Evolutionary conservation across 345 rosid genomes (phyloP).

Genomic region (Kernera saxatilis): DNA sequence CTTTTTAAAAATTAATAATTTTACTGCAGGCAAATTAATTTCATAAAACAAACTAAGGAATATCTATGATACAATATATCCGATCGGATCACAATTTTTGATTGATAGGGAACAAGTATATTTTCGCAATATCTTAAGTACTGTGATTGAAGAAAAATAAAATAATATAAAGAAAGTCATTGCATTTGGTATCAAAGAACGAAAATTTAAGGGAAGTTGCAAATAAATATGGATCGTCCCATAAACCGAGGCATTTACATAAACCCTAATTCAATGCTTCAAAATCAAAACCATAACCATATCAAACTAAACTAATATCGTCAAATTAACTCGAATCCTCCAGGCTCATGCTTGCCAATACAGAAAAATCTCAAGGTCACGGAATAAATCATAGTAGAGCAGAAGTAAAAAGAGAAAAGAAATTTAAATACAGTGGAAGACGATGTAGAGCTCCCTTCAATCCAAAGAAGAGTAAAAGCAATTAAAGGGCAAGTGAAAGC

Average conservation of each 20-base stretch:
- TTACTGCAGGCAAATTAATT: neutral
- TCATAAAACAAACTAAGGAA: neutral
- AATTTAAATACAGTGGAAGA: neutral
- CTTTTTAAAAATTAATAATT: no score
- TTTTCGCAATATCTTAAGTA: neutral
- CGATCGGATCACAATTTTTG: neutral
- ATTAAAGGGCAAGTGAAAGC: slow-evolving; percentile 48
- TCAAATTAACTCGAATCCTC: neutral
- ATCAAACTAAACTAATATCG: neutral
- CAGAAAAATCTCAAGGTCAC: neutral
- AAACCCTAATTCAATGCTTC: neutral
- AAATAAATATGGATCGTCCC: neutral
- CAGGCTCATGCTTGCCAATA: neutral
- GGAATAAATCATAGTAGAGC: neutral
- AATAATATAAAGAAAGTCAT: neutral
- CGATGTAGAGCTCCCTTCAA: slow-evolving; percentile 94
- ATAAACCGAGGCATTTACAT: neutral
- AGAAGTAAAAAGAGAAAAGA: no score
- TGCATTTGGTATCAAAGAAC: neutral
- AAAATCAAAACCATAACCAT: neutral
- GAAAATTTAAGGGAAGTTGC: neutral
- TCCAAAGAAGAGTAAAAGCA: slow-evolving; percentile 65
- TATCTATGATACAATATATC: no score
- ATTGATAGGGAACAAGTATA: neutral
- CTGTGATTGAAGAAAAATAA: neutral